These are phyloP conservation scores for Quercus tomentella DNA, from an alignment of 331 rosid species.

Conservation along the genomic window DNA sequence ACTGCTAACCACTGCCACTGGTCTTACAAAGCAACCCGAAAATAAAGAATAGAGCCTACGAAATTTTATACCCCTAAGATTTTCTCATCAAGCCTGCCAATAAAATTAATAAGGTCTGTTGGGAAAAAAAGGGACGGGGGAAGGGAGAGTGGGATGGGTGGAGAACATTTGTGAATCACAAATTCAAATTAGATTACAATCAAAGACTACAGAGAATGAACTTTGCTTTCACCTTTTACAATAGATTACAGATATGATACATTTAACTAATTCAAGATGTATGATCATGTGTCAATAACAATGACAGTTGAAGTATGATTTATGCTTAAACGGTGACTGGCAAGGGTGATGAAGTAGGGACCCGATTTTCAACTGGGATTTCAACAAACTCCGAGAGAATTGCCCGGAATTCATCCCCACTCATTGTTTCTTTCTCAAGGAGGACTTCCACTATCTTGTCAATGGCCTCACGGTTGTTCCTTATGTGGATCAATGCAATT, in stretches of 20 bases:
- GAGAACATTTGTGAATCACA: no score
- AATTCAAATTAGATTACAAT: no score
- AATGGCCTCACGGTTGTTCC: slow-evolving; percentile 93
- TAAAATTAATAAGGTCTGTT: no score
- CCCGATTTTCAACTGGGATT: slow-evolving; percentile 79
- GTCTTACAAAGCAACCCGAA: no score
- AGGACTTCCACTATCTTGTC: slow-evolving; percentile 92
- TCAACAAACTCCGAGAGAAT: slow-evolving; percentile 77
- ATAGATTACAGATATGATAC: slow-evolving; percentile 14
- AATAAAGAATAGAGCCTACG: no score
- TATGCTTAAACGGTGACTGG: slow-evolving; percentile 64
- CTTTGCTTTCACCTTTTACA: background rate
- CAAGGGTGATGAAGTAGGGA: slow-evolving; percentile 54
- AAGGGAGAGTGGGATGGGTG: no score
- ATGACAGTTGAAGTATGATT: slow-evolving; percentile 12
- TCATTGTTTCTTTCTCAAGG: slow-evolving; percentile 84
- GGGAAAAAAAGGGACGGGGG: no score
- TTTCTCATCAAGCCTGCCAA: no score
- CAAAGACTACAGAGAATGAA: background rate
- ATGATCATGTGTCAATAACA: slow-evolving; percentile 4
- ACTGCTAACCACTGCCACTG: no score
- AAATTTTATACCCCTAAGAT: no score
- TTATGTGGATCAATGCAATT: slow-evolving; percentile 77
- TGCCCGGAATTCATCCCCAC: slow-evolving; percentile 91
- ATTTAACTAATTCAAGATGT: slow-evolving; percentile 3